Conservation (phyloP, 495 filamentous ascomycete species). For the Friedmanniomyces endolithicus region DNA sequence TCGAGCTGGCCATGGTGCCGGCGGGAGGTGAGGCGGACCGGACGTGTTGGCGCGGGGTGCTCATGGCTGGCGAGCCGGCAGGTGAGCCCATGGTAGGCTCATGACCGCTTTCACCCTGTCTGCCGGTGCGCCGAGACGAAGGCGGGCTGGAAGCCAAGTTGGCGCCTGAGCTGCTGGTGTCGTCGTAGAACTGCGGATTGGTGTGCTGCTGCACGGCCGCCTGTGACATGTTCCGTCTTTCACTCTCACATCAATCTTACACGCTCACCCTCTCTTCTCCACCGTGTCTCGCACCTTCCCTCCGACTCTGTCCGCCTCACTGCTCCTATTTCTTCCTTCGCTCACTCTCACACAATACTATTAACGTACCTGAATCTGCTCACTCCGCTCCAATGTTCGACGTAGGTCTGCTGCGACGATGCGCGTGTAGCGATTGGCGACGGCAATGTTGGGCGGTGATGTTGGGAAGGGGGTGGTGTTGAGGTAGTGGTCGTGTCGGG, state of each 20-base stretch:
- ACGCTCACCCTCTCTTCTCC: background rate
- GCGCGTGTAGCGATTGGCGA: background rate
- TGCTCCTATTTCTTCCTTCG: background rate
- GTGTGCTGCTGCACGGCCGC: conserved; percentile 30
- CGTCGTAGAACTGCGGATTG: conserved; percentile 26
- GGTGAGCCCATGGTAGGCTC: conserved; percentile 29
- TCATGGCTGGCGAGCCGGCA: conserved; percentile 26
- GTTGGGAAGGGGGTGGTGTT: no score
- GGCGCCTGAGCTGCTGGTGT: conserved; percentile 32
- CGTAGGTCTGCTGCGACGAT: background rate
- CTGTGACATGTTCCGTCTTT: no score
- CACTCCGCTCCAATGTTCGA: background rate
- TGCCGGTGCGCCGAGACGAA: conserved; percentile 35
- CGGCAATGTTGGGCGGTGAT: background rate
- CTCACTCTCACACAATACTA: background rate
- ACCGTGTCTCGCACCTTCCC: background rate
- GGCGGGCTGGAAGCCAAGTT: conserved; percentile 33
- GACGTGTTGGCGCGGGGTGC: conserved; percentile 31
- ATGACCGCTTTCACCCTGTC: conserved; percentile 39
- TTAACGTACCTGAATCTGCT: background rate
- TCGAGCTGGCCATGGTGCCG: conserved; percentile 28
- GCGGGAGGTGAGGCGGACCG: conserved; percentile 32
- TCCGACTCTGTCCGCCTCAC: background rate
- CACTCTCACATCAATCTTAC: no score
- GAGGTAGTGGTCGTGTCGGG: no score